Evolutionary conservation across 768 basidiomycete species (phyloP).

Genomic region (Pholiota microspora): DNA sequence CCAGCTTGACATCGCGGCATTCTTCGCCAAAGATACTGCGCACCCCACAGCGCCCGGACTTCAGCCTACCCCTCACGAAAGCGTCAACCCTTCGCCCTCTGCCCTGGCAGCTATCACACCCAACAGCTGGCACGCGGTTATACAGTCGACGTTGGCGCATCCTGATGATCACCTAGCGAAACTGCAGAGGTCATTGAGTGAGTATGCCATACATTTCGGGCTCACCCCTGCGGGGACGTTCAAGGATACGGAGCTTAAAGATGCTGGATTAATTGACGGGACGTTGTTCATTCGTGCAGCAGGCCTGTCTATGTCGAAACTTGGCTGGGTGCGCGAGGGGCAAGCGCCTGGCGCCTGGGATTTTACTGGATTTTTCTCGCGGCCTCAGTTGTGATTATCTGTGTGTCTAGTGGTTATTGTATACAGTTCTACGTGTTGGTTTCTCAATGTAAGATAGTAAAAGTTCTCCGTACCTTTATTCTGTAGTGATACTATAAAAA

Average conservation of each 20-base stretch:
- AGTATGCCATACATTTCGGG: constrained; percentile 48
- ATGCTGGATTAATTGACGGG: constrained; percentile 50
- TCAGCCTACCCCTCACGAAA: constrained; percentile 20
- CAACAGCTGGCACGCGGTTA: constrained; percentile 57
- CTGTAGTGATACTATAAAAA: no score
- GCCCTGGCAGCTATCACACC: constrained; percentile 37
- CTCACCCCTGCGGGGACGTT: constrained; percentile 26
- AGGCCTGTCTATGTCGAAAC: constrained; percentile 41
- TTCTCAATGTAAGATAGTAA: no score
- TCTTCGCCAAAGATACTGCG: constrained; percentile 35
- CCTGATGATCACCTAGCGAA: constrained; percentile 52
- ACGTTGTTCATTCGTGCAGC: constrained; percentile 56
- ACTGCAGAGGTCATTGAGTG: constrained; percentile 52
- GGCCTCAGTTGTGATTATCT: neutral
- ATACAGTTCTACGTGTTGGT: no score
- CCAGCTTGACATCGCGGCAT: constrained; percentile 41
- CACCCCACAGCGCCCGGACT: constrained; percentile 18
- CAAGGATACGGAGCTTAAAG: constrained; percentile 26
- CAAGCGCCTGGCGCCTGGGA: constrained; percentile 23
- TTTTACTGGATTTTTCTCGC: constrained; percentile 19
- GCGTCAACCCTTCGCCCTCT: constrained; percentile 19
- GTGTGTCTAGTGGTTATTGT: no score
- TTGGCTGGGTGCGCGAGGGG: constrained; percentile 26
- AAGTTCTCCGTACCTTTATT: no score
- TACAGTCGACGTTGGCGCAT: constrained; percentile 50